Base-by-base conservation (phyloP, 2,329 filamentous ascomycete genomes). In the Xylariales sp. region DNA sequence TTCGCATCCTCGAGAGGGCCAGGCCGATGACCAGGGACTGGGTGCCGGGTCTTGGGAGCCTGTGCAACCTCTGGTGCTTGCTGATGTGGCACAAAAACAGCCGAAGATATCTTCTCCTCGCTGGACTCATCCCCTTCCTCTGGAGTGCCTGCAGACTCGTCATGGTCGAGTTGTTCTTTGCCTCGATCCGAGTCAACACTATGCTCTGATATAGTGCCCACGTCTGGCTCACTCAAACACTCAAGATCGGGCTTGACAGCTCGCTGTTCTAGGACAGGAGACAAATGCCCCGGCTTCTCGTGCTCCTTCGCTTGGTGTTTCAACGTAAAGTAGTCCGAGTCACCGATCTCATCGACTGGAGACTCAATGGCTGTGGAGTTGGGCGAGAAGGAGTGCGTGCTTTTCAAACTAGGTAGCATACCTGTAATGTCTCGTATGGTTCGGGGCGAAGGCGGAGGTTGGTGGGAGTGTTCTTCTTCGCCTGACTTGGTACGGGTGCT, bases 51-150 rank as follows among this genome's bases (percentile, higher is more conserved):
- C 36, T 55, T 44, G 31, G 50, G 42, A 38, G 54, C 41, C 31
- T 51, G 42, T 36, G 47, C 49, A n/a, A 53, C 46, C 42, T 61
- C 53, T 17, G 55, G 43, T 37, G 61, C 50, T 44, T 62, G 57
- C 51, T 87, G 81, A 65, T 91, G 87, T 29, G 87, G 87, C 33
- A 89, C 72, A 56, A 93, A 93, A 28, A 89, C 72, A 17, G 87
- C 87, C 21, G 85, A 91, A n/a, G 85, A 88, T 45, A 93, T 89
- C 60, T 91, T 87, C 59, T 93, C 87, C 56, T 86, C 81, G 41
- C 86, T 83, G 12, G 85, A 89, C 40, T 78, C 74, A 28, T 79
- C 74, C 14, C 65, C 69, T 31, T 76, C 71, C 44, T 72, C 67
- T 33, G 59, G 56, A 32, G 55, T 59, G 35, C 65, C 62, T 33